phyloP scores from a whole-genome alignment of 371 early-diverging fungal genomes.

The Basidiobolus meristosporus region DNA sequence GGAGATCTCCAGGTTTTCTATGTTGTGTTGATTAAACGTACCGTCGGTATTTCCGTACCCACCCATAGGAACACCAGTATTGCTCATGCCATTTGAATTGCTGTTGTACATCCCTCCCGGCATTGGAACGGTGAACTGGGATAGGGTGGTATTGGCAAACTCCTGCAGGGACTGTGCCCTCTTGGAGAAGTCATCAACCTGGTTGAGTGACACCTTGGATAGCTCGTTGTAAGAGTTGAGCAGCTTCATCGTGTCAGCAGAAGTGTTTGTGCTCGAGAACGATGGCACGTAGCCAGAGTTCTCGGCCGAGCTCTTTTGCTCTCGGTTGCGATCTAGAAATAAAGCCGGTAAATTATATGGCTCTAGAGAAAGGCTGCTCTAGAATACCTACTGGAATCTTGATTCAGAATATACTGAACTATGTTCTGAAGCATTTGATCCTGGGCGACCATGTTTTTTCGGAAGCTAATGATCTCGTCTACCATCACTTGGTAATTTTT shows the following conservation, averaged over 20 bases:
- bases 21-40: not conserved
- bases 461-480: slow-evolving; percentile 27
- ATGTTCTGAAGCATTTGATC: slow-evolving; percentile 39
- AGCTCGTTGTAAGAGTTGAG: slow-evolving; percentile 10
- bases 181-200: slow-evolving; percentile 6
- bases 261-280: not conserved
- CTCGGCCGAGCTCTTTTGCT: no score
- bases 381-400: slow-evolving; percentile 8
- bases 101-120: no score
- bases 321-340: no score
- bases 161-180: slow-evolving; percentile 1
- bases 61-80: not conserved
- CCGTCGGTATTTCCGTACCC: not conserved
- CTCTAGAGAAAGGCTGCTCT: no score
- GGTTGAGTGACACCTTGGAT: slow-evolving; percentile 6
- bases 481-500: slow-evolving; percentile 25
- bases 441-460: slow-evolving; percentile 34
- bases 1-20: no score
- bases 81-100: no score
- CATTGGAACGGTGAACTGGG: no score
- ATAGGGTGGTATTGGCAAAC: no score
- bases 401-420: slow-evolving; percentile 23
- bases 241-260: slow-evolving; percentile 7
- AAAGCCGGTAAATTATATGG: no score
- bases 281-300: no score